Evolutionary conservation across 257 asterid genomes (phyloP).

Genomic region (Scutellaria barbata): DNA sequence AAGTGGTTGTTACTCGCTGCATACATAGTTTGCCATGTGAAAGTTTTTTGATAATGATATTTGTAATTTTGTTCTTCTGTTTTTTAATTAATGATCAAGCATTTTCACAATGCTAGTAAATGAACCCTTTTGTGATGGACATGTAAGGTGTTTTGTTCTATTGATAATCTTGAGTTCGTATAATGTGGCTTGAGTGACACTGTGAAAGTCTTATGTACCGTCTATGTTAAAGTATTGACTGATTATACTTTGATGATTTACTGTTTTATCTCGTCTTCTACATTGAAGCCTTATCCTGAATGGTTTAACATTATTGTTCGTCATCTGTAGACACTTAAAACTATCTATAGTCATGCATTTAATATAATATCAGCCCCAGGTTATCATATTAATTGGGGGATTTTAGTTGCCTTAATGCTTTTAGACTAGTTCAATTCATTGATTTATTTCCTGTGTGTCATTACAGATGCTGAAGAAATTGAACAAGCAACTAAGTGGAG

Average conservation of each 20-base stretch:
- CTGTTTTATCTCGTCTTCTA: background rate
- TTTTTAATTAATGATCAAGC: conserved; percentile 2
- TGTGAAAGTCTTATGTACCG: background rate
- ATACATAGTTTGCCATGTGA: background rate
- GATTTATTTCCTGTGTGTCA: conserved; percentile 23
- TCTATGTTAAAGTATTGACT: background rate
- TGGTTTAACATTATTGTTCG: conserved; percentile 6
- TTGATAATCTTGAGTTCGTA: background rate
- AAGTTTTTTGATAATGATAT: conserved; percentile 8
- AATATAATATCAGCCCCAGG: conserved; percentile 5
- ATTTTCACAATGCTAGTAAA: background rate
- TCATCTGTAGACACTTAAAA: conserved; percentile 21
- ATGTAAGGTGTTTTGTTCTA: background rate
- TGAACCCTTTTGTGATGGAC: background rate
- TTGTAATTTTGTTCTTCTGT: background rate
- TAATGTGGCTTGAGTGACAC: conserved; percentile 7
- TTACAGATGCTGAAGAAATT: conserved; percentile 76
- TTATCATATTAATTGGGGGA: conserved; percentile 18
- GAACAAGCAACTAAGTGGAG: conserved; percentile 75
- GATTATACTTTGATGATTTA: background rate
- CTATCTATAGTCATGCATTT: conserved; percentile 19
- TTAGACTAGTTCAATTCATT: conserved; percentile 14
- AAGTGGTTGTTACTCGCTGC: background rate
- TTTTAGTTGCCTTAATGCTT: conserved; percentile 1
- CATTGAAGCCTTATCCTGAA: conserved; percentile 7